These are phyloP conservation scores for Chlamydomonas sp. DNA, from an alignment of 139 green algal species.

Conservation along the genomic window DNA sequence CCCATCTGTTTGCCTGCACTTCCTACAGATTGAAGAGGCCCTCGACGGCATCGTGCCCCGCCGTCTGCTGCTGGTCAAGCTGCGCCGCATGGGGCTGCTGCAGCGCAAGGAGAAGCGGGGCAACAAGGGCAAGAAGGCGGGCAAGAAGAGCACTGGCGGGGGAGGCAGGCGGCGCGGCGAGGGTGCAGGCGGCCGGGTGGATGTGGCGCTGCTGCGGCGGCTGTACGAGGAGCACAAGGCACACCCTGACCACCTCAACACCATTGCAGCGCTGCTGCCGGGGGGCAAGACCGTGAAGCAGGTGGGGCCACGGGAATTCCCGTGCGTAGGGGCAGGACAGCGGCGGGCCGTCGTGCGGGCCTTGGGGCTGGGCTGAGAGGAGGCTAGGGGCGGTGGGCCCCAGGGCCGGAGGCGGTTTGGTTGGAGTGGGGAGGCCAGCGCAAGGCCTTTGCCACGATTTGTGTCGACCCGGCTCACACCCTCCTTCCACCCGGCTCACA, in stretches of 20 bases:
- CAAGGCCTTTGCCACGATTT: too few species aligned
- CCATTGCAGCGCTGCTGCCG: conserved; percentile 57
- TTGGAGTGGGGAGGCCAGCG: too few species aligned
- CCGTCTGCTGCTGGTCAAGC: background rate
- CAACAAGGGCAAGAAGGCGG: background rate
- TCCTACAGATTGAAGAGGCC: conserved; percentile 3
- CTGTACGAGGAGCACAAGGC: conserved; percentile 31
- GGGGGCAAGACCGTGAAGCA: conserved; percentile 46
- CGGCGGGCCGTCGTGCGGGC: too few species aligned
- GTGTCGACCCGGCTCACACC: too few species aligned
- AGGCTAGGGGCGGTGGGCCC: too few species aligned
- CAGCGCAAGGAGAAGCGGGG: conserved; percentile 3
- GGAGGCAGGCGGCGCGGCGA: background rate
- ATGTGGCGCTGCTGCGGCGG: conserved; percentile 5
- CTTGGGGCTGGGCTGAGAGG: too few species aligned
- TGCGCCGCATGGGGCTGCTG: conserved; percentile 33
- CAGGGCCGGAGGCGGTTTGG: too few species aligned
- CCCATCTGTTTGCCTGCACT: background rate
- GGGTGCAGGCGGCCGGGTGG: background rate
- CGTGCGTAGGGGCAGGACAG: background rate
- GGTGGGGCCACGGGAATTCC: conserved; percentile 1
- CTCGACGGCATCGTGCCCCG: background rate
- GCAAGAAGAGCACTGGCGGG: background rate
- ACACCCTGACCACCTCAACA: conserved; percentile 45
- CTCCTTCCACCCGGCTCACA: too few species aligned